A percentile compares a stretch with the other conserved stretches of the same genome.
Evolutionary conservation across 768 basidiomycete species (phyloP).

Genomic region (Suillus lakei): DNA sequence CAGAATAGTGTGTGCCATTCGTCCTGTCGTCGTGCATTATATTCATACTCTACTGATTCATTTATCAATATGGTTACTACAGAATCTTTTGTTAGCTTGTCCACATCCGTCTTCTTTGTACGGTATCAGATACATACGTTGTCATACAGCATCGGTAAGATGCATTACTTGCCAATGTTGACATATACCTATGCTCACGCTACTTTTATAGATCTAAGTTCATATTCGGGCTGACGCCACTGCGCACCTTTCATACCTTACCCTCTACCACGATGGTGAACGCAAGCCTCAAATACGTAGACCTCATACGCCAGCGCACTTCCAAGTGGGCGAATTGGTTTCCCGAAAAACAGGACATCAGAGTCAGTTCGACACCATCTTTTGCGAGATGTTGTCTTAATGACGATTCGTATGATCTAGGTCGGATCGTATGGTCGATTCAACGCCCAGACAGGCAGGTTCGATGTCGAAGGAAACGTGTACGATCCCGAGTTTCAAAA

Average conservation of each 20-base stretch:
- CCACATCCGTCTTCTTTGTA: neutral
- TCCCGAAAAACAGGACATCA: constrained; percentile 34
- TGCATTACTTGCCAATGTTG: neutral
- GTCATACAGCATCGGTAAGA: neutral
- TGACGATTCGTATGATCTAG: constrained; percentile 3
- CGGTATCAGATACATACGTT: neutral
- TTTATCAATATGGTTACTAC: neutral
- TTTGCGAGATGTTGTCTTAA: neutral
- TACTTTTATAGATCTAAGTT: constrained; percentile 1
- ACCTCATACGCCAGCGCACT: constrained; percentile 33
- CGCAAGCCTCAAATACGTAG: constrained; percentile 33
- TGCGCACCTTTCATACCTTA: neutral
- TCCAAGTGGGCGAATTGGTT: constrained; percentile 46
- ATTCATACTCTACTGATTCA: neutral
- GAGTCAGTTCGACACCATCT: constrained; percentile 23
- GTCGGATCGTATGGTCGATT: constrained; percentile 37
- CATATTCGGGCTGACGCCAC: neutral
- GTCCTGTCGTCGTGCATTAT: neutral
- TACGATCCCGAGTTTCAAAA: constrained; percentile 21
- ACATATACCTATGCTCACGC: neutral
- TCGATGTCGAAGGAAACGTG: constrained; percentile 33
- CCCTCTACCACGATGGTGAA: neutral
- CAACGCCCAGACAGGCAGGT: constrained; percentile 28
- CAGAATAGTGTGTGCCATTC: neutral
- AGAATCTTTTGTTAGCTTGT: neutral